Percentiles rank a stretch among this genome's conserved stretches.
These are phyloP conservation scores for Cyamopsis tetragonoloba DNA, from an alignment of 306 rosid species.

Conservation along the genomic window DNA sequence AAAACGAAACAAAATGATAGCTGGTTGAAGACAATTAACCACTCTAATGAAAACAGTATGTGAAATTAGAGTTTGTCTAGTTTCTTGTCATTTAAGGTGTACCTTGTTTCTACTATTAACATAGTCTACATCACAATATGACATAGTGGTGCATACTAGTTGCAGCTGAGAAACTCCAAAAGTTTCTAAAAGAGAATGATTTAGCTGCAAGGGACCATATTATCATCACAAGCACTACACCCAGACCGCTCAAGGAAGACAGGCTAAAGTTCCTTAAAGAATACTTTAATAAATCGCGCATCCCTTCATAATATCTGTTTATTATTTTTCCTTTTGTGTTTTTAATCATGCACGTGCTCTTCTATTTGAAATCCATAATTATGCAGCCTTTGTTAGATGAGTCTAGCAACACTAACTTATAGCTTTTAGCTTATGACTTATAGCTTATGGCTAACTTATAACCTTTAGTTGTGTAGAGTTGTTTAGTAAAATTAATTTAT, in stretches of 20 bases:
- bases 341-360: neutral
- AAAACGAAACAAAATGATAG: neutral
- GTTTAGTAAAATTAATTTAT: too few species aligned
- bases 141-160: neutral
- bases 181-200: neutral
- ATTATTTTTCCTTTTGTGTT: neutral
- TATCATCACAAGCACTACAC: neutral
- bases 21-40: slow-evolving; percentile 3
- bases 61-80: neutral
- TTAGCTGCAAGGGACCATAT: neutral
- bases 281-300: neutral
- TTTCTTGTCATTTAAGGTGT: neutral
- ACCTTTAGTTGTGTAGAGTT: too few species aligned
- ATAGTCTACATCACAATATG: slow-evolving; percentile 7
- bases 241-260: neutral
- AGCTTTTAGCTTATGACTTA: too few species aligned
- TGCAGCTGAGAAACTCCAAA: slow-evolving; percentile 2
- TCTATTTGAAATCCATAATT: neutral
- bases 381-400: neutral
- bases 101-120: neutral
- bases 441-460: too few species aligned
- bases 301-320: neutral
- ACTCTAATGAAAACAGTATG: slow-evolving; percentile 10
- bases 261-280: neutral
- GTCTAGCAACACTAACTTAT: too few species aligned